Conservation (phyloP, 805 yeast species). For the Saturnispora besseyi region DNA sequence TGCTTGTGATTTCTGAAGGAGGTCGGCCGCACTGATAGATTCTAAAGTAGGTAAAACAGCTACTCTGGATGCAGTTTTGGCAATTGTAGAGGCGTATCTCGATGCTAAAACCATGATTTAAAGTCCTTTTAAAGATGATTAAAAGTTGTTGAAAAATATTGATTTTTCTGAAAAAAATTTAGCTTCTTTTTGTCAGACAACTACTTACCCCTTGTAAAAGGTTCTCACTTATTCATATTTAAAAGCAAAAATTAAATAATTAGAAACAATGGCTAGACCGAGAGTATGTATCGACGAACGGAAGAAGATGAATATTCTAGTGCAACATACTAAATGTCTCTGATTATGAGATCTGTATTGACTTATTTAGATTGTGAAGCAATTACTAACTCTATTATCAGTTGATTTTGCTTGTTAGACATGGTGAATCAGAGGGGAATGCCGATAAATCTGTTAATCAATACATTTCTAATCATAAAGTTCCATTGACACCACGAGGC, state of each 20-base stretch:
- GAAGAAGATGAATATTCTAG: not conserved
- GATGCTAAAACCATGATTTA: not conserved
- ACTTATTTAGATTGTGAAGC: not conserved
- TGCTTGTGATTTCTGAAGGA: constrained; percentile 28
- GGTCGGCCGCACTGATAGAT: constrained; percentile 18
- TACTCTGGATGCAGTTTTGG: constrained; percentile 12
- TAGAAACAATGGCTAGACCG: constrained; percentile 31
- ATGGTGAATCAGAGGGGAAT: constrained; percentile 91
- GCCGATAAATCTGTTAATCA: constrained; percentile 75
- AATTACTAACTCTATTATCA: constrained; percentile 14
- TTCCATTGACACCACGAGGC: constrained; percentile 65
- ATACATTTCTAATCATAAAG: constrained; percentile 70
- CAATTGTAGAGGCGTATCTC: constrained; percentile 4
- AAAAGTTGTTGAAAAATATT: constrained; percentile 3
- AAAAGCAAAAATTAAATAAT: not conserved
- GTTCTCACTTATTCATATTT: not conserved
- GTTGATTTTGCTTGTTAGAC: constrained; percentile 72
- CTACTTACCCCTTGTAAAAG: not conserved
- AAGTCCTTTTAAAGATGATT: not conserved
- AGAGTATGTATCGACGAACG: constrained; percentile 25
- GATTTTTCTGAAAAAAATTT: not conserved
- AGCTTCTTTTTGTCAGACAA: not conserved
- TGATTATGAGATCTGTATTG: not conserved
- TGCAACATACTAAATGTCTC: too few species aligned
- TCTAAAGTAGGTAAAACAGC: constrained; percentile 20